A percentile compares a stretch with the other conserved stretches of the same genome.
Evolutionary conservation across 352 stramenopile genomes (phyloP).

Genomic region (Phytophthora ohioensis): DNA sequence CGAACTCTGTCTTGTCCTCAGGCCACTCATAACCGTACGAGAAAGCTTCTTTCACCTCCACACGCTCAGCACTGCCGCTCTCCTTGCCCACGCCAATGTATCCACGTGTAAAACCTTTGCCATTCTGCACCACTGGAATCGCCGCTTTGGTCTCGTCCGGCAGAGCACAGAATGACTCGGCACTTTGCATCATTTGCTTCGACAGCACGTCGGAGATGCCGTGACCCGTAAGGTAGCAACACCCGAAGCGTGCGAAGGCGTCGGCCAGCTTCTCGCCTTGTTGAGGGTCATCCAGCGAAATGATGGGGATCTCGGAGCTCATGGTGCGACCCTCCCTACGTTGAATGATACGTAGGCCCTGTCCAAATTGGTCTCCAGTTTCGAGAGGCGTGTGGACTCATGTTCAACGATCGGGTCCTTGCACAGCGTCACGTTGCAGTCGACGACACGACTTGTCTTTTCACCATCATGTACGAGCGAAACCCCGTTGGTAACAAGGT

Average conservation of each 20-base stretch:
- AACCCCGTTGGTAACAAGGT: slow-evolving; percentile 18
- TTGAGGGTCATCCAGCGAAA: slow-evolving; percentile 63
- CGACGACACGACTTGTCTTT: slow-evolving; percentile 20
- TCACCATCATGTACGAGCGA: slow-evolving; percentile 27
- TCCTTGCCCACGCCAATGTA: slow-evolving; percentile 85
- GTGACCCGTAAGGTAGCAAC: slow-evolving; percentile 79
- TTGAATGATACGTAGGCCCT: slow-evolving; percentile 1
- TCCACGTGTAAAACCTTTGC: slow-evolving; percentile 78
- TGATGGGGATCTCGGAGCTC: slow-evolving; percentile 48
- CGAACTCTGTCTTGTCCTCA: slow-evolving; percentile 30
- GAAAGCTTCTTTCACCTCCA: slow-evolving; percentile 87
- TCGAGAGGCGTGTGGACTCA: slow-evolving; percentile 5
- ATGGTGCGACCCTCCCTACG: slow-evolving; percentile 25
- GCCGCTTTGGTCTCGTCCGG: slow-evolving; percentile 54
- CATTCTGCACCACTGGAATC: slow-evolving; percentile 71
- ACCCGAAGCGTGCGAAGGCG: slow-evolving; percentile 76
- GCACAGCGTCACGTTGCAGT: slow-evolving; percentile 20
- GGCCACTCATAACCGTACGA: slow-evolving; percentile 87
- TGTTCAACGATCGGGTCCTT: slow-evolving; percentile 12
- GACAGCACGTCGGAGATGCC: slow-evolving; percentile 61
- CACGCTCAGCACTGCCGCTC: slow-evolving; percentile 76
- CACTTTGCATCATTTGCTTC: slow-evolving; percentile 59
- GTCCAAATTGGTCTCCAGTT: slow-evolving; percentile 5
- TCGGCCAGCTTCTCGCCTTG: slow-evolving; percentile 54
- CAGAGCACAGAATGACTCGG: slow-evolving; percentile 69